Conservation (phyloP, 2,329 filamentous ascomycete species). For the Sarocladium oryzae region DNA sequence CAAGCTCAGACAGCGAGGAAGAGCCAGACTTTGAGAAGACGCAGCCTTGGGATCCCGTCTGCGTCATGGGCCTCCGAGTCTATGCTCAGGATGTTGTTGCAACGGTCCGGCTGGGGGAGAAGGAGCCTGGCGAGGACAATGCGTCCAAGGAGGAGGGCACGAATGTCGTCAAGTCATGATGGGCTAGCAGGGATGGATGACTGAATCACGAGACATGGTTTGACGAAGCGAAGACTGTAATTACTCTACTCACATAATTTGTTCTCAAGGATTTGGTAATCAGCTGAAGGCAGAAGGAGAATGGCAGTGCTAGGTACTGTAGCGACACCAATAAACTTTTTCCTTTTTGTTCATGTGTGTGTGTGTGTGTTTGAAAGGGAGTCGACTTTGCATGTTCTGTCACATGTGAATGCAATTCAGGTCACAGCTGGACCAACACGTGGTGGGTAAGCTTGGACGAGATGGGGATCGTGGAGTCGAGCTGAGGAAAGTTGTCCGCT, state of each 20-base stretch:
- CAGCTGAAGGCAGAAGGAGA: too few species aligned
- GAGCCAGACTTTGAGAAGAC: conserved; percentile 20
- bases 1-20: conserved; percentile 17
- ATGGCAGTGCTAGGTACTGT: too few species aligned
- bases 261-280: too few species aligned
- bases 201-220: background rate
- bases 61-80: conserved; percentile 32
- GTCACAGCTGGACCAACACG: too few species aligned
- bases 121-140: conserved; percentile 21
- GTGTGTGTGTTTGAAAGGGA: too few species aligned
- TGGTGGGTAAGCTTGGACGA: too few species aligned
- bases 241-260: conserved; percentile 2
- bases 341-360: too few species aligned
- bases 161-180: conserved; percentile 2
- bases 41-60: conserved; percentile 35
- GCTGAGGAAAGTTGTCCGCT: too few species aligned
- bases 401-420: too few species aligned
- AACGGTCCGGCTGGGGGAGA: conserved; percentile 27
- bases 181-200: background rate
- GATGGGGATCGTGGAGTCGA: too few species aligned
- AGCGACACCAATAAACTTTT: too few species aligned
- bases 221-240: background rate
- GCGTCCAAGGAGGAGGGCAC: conserved; percentile 13
- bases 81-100: conserved; percentile 30
- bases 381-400: too few species aligned